Evolutionary conservation across 768 basidiomycete species (phyloP).

Genomic region (Suillus luteus): DNA sequence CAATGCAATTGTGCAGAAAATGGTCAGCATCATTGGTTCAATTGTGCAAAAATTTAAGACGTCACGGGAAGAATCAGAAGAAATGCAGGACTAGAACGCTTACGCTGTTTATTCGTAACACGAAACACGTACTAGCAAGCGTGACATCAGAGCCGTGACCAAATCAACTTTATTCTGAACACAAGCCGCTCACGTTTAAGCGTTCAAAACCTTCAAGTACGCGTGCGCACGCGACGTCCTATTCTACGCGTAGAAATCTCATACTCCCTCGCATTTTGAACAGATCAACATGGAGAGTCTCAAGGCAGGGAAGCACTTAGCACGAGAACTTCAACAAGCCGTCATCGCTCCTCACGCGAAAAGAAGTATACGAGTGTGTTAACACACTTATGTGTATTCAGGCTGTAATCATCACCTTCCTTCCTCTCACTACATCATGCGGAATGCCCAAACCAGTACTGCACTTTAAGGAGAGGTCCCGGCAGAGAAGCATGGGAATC

Average conservation of each 20-base stretch:
- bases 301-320: not conserved
- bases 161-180: not conserved
- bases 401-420: not conserved
- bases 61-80: too few species aligned
- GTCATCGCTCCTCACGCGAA: not conserved
- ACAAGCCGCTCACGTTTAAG: too few species aligned
- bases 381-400: not conserved
- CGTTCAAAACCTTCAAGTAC: not conserved
- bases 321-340: not conserved
- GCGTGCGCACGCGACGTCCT: not conserved
- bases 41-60: too few species aligned
- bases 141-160: not conserved
- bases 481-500: not conserved
- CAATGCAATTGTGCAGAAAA: too few species aligned
- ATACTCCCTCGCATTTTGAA: not conserved
- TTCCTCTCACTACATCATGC: not conserved
- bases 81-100: not conserved
- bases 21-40: too few species aligned
- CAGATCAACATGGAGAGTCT: not conserved
- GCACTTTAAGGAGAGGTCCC: not conserved
- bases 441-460: not conserved
- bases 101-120: too few species aligned
- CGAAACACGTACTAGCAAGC: not conserved
- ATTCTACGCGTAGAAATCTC: not conserved
- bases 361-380: not conserved